These are phyloP conservation scores for Pseudozyma hubeiensis DNA, from an alignment of 1,284 basidiomycete genomes.

Conservation along the genomic window DNA sequence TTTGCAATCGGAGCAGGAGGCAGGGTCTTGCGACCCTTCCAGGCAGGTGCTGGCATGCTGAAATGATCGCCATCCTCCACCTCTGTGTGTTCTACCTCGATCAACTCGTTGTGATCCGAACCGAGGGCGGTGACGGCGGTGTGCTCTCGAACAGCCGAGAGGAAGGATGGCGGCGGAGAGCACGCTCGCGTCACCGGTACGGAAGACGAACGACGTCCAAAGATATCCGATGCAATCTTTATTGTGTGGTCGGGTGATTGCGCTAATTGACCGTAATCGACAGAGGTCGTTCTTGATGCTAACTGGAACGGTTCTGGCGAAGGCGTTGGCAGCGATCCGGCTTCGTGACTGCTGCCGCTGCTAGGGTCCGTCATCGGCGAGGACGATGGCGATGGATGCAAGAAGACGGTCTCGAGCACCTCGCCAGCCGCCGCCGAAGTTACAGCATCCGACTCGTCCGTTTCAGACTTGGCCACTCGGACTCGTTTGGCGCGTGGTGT, in stretches of 20 bases:
- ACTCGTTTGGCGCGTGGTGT: constrained; percentile 11
- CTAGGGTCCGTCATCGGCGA: constrained; percentile 10
- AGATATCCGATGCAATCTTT: background rate
- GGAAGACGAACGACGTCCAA: constrained; percentile 29
- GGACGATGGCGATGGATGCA: constrained; percentile 26
- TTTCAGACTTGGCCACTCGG: background rate
- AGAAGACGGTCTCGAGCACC: constrained; percentile 33
- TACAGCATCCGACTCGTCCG: background rate
- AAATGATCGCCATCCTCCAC: background rate
- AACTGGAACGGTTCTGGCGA: constrained; percentile 25
- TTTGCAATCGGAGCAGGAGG: constrained; percentile 31
- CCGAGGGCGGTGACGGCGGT: background rate
- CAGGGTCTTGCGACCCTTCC: constrained; percentile 19
- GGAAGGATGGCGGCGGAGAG: constrained; percentile 21
- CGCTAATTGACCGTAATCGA: background rate
- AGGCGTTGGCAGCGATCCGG: background rate
- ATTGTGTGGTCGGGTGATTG: background rate
- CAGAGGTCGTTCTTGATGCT: constrained; percentile 9
- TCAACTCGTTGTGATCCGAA: background rate
- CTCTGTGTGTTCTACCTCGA: background rate
- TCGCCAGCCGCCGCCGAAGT: background rate
- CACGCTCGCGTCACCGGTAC: constrained; percentile 14
- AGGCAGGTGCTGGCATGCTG: constrained; percentile 33
- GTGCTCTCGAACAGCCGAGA: background rate
- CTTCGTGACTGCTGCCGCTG: background rate